phyloP scores from a whole-genome alignment of 805 yeast genomes.

The Ogataea glucozyma region DNA sequence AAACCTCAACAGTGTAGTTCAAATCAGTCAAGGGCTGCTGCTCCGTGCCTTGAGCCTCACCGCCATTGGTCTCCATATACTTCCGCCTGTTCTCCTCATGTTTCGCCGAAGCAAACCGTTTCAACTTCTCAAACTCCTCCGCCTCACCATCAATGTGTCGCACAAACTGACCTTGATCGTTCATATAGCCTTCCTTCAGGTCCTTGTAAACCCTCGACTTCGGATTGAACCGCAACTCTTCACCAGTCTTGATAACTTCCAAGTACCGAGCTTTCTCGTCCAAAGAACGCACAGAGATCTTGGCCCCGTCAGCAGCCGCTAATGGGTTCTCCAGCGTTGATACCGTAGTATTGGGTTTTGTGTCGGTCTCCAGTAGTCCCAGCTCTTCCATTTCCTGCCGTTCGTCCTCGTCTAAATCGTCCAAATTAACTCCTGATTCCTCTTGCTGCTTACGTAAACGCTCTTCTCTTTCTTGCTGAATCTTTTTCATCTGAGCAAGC shows the following conservation, averaged over 20 bases:
- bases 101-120: slow-evolving; percentile 42
- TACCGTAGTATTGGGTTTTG: slow-evolving; percentile 11
- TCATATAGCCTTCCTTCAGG: slow-evolving; percentile 34
- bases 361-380: slow-evolving; percentile 34
- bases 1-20: slow-evolving; percentile 36
- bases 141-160: slow-evolving; percentile 60
- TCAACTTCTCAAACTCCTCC: slow-evolving; percentile 47
- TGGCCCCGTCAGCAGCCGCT: slow-evolving; percentile 24
- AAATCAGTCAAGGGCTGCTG: slow-evolving; percentile 27
- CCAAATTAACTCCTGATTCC: slow-evolving; percentile 4
- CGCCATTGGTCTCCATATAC: slow-evolving; percentile 17
- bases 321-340: slow-evolving; percentile 11
- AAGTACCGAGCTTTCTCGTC: slow-evolving; percentile 77
- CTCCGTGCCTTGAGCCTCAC: not conserved
- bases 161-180: slow-evolving; percentile 49
- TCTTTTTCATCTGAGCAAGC: slow-evolving; percentile 47
- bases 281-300: slow-evolving; percentile 57
- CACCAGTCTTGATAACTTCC: slow-evolving; percentile 47
- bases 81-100: slow-evolving; percentile 23
- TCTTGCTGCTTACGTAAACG: slow-evolving; percentile 23
- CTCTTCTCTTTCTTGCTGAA: slow-evolving; percentile 45
- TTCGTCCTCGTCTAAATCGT: slow-evolving; percentile 41
- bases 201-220: slow-evolving; percentile 46
- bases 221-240: slow-evolving; percentile 53
- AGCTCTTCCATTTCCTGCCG: slow-evolving; percentile 43